Conservation (phyloP, 1,284 basidiomycete species). For the Wolfiporia cocos region DNA sequence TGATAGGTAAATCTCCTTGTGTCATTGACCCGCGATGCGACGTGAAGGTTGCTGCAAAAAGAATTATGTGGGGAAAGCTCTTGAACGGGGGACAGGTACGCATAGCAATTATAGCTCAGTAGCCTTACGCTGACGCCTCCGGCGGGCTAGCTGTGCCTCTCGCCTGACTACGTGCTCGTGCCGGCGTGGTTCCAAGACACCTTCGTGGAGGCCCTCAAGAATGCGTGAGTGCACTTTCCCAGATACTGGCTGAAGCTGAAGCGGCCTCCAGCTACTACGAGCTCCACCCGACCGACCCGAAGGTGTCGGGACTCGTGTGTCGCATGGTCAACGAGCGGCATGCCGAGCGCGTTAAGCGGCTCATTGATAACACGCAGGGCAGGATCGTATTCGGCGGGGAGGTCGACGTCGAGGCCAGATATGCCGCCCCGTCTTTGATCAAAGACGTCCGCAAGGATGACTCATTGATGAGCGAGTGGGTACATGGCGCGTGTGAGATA, state of each 20-base stretch:
- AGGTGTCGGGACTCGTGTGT: background rate
- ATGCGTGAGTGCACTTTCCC: slow-evolving; percentile 37
- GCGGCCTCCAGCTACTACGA: slow-evolving; percentile 12
- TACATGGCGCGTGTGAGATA: too few relatives aligned
- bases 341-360: slow-evolving; percentile 51
- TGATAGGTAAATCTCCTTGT: slow-evolving; percentile 85
- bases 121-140: too few relatives aligned
- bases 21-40: slow-evolving; percentile 70
- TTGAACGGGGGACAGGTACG: slow-evolving; percentile 67
- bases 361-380: slow-evolving; percentile 67
- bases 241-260: too few relatives aligned
- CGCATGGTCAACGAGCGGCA: slow-evolving; percentile 36
- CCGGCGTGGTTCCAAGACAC: slow-evolving; percentile 56
- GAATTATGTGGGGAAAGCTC: slow-evolving; percentile 82
- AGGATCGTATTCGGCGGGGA: slow-evolving; percentile 66
- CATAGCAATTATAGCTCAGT: slow-evolving; percentile 45
- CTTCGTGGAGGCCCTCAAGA: slow-evolving; percentile 57
- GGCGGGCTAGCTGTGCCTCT: slow-evolving; percentile 36
- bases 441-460: slow-evolving; percentile 56
- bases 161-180: slow-evolving; percentile 83
- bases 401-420: slow-evolving; percentile 47
- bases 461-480: slow-evolving; percentile 69
- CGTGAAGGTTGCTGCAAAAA: slow-evolving; percentile 49
- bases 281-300: slow-evolving; percentile 4
- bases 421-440: slow-evolving; percentile 61